phyloP scores from a whole-genome alignment of 176 grass and related monocot species.

The Carex cristatella region DNA sequence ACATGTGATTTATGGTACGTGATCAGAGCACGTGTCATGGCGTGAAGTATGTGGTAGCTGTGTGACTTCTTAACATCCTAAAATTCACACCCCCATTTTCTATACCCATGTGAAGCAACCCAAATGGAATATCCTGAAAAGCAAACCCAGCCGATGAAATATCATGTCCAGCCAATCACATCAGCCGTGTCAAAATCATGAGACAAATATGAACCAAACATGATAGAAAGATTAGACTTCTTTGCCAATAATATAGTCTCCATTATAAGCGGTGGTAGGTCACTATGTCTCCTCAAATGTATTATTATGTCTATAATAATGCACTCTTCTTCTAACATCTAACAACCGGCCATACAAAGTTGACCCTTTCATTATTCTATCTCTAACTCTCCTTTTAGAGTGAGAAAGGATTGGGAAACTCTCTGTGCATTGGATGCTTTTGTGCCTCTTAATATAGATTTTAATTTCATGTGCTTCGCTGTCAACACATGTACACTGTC shows the following conservation, averaged over 20 bases:
- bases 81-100: neutral
- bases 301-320: conserved; percentile 19
- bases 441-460: neutral
- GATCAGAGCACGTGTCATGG: no score
- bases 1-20: no score
- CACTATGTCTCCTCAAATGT: conserved; percentile 7
- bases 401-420: neutral
- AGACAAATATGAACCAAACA: conserved; percentile 10
- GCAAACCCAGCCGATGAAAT: neutral
- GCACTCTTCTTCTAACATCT: neutral
- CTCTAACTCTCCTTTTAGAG: neutral
- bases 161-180: neutral
- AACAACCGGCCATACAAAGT: conserved; percentile 20
- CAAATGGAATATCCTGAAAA: neutral
- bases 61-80: no score
- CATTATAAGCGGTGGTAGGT: conserved; percentile 10
- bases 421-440: conserved; percentile 10
- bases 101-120: neutral
- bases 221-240: conserved; percentile 8
- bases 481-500: conserved; percentile 50
- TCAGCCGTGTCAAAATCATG: conserved; percentile 4
- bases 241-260: conserved; percentile 5
- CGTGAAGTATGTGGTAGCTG: no score
- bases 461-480: conserved; percentile 49
- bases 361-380: neutral